Evolutionary conservation across 805 yeast species (phyloP), one percentile per base, ranked within the genome.

Genomic region (Hanseniaspora nectarophila): DNA sequence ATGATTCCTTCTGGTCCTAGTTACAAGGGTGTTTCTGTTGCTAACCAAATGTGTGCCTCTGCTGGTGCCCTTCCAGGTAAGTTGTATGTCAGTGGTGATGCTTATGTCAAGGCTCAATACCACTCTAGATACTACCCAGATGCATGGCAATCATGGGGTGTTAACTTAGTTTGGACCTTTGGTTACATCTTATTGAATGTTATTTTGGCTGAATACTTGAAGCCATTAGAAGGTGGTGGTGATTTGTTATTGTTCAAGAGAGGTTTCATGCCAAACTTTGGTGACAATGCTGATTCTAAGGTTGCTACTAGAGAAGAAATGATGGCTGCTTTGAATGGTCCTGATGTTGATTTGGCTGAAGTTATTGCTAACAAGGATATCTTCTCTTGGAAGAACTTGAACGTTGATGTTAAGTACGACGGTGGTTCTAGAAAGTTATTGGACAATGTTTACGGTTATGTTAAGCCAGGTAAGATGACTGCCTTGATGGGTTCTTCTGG

Each of bases 401-500:
- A 78, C 57, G 83, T 82, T 62, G 77, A 75, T 56, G 78, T 83
- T 58, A 75, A 77, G 57, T 78, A 78, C 58, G 79, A 80, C 58
- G 70, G 71, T 48, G 82, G 76, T 51, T 73, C 77, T 26, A 71
- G 85, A 62, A 69, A 78, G 53, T 70, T 82, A 56, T 66, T 78
- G 53, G 68, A 73, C 57, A 69, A 72, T 60, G 76, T 78, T 42
- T 77, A 75, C 59, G 90, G 90, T 45, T 83, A 80, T 72, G 86
- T 82, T 53, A 80, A 79, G 61, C 90, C 90, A 16, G 90, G 90
- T 59, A 82, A 84, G 54, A 71, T 83, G 65, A 82, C 89, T 40
- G 90, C 90, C 6, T 70, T 83, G 54, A 82, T 83, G 89, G 92
- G 92, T 60, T 84, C 82, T 50, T 83, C 90, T 32, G 92, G 92